These are phyloP conservation scores for Populus trichocarpa DNA, from an alignment of 441 rosid species.

Conservation along the genomic window DNA sequence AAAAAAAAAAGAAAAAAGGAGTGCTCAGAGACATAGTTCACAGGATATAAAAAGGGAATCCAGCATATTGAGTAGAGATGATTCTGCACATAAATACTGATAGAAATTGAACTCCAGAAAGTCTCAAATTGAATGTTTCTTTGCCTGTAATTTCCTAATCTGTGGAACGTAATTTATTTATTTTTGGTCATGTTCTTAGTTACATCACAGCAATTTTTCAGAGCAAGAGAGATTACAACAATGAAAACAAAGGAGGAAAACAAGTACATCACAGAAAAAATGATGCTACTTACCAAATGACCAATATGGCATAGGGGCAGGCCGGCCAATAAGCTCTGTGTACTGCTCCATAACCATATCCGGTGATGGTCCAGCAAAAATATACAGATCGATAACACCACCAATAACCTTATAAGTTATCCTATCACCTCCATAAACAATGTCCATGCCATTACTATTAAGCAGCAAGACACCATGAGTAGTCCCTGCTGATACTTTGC, in stretches of 20 bases:
- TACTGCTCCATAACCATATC: conserved; percentile 65
- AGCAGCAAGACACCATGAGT: conserved; percentile 63
- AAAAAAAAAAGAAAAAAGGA: no score
- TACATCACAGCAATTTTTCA: background rate
- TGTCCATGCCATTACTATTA: conserved; percentile 83
- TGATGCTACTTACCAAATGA: conserved; percentile 48
- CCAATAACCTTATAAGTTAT: conserved; percentile 25
- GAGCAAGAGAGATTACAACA: background rate
- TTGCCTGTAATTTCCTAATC: background rate
- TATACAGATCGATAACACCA: conserved; percentile 53
- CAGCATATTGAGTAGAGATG: background rate
- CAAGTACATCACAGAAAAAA: background rate
- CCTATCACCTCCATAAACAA: conserved; percentile 45
- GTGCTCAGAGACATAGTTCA: background rate
- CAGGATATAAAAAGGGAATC: background rate
- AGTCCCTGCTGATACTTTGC: conserved; percentile 32
- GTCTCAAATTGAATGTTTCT: background rate
- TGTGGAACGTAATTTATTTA: background rate
- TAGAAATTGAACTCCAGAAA: background rate
- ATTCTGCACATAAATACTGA: background rate
- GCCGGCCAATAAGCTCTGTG: conserved; percentile 66
- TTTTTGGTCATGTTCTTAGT: background rate
- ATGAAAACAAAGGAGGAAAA: background rate
- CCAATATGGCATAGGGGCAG: conserved; percentile 89
- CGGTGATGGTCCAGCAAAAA: conserved; percentile 66